Evolutionary conservation across 2,329 filamentous ascomycete genomes (phyloP), one percentile per base, ranked within the genome.

Genomic region (Huntiella decipiens): DNA sequence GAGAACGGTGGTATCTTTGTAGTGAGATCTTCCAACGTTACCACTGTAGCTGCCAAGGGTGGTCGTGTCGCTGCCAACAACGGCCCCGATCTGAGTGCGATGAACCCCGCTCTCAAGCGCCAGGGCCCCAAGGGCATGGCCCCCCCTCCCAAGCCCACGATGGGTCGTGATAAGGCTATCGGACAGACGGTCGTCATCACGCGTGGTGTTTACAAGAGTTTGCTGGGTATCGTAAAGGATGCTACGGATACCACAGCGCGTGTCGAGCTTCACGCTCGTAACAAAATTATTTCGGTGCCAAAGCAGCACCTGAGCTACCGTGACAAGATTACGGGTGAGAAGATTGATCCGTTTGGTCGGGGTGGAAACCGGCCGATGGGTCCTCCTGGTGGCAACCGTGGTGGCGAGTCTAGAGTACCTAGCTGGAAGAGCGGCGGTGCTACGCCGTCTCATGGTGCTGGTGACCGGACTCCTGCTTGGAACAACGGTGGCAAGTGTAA

Each of bases 191-290:
- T 96, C 38, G 84, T 80, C 44, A 82, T 96, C 56, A 76, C 79
- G 48, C 85, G 80, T 57, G 91, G 91, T 22, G 77, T 81, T 16
- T 86, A 88, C 67, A 98, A 98, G 63, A 88, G 88, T 47, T 70
- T 95, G 38, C 67, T 96, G 37, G 91, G 91, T 54, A 93, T 95
- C 53, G 87, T 98, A 54, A 95, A 94, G 59, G 88, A 96, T 58
- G 82, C 88, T 1, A 93, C 84, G 5, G 87, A 92, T 54, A 74
- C 74, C 3, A 76, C 82, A 56, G 88, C 85, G 28, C 81, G 87
- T 52, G 82, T 98, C 37, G 91, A 98, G 63, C 66, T 98, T 35
- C 88, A 96, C 58, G 87, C 87, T 4, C 94, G 93, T 66, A 84
- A 79, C 63, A 96, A 95, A 67, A 81, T 83, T 12, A 76, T 96